Base-by-base conservation (phyloP, 441 rosid genomes). In the Gossypium schwendimanii region DNA sequence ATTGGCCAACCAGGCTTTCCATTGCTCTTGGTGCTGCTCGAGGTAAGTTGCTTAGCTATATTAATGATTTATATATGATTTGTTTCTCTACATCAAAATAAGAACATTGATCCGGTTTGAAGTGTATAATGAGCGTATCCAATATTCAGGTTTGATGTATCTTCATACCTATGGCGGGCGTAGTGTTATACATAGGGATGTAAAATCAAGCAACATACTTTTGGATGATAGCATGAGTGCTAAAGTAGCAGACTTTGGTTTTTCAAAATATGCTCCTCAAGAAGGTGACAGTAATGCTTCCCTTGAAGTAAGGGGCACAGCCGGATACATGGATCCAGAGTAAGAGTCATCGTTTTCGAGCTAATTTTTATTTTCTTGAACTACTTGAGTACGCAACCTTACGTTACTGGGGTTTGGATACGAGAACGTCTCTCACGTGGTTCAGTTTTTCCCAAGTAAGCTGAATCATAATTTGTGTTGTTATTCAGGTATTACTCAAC, bases 241-340 rank as follows among this genome's bases (percentile, higher is more conserved):
- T 15, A 87, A 84, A 75, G 89, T 90, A 14, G 91, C 90, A 63
- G 96, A 90, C 77, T 90, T 88, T 12, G 93, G 93, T 70, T 90
- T 90, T 77, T 90, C 93, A 9, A 88, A 90, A 73, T 90, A 90
- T 78, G 92, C 95, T 64, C 89, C 91, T 64, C 95, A 88, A 76
- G 95, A 90, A 80, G 92, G 91, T 55, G 95, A 90, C 10, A 86
- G 89, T 10, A 84, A 91, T 21, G 87, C 83, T 79, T 90, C 96
- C 62, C 84, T 88, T 23, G 95, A 90, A 88, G 93, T 88, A 54
- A 81, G 91, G 80, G 96, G 96, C 75, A 90, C 93, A 0, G 96
- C 96, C 4, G 93, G 91, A 62, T 88, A 90, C 84, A 75, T 90
- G 79, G 95, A 88, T 70, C 95, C 95, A 23, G 95, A 88, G 92